Conservation (phyloP, 2,329 filamentous ascomycete genomes). For the Alternaria alternata region DNA sequence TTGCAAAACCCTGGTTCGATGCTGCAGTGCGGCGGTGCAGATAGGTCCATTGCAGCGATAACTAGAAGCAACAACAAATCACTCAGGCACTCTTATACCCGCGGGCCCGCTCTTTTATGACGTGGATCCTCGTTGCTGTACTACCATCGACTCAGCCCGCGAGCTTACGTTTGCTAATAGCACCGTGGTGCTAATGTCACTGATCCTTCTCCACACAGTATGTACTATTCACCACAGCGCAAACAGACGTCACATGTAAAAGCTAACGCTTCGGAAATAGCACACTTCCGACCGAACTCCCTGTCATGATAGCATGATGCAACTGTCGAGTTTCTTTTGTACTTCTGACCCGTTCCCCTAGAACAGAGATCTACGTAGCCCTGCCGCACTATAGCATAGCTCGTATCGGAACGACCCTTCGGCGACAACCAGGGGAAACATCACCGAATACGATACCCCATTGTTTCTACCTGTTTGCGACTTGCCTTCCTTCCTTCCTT, state of each 20-base stretch:
- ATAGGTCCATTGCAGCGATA: neutral
- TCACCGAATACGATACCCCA: constrained; percentile 1
- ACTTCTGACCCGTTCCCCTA: neutral
- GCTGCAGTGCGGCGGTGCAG: neutral
- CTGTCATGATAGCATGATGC: constrained; percentile 10
- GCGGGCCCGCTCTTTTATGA: neutral
- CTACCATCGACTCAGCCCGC: constrained; percentile 12
- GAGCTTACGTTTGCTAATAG: constrained; percentile 1
- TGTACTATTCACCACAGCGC: neutral
- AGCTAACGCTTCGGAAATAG: constrained; percentile 6
- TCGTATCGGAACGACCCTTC: constrained; percentile 7
- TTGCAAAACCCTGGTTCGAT: neutral
- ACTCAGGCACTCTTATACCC: neutral
- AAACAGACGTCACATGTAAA: neutral
- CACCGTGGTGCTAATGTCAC: constrained; percentile 2
- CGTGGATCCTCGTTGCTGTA: neutral
- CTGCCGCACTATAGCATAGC: constrained; percentile 5
- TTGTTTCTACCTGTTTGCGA: neutral
- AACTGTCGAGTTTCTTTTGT: neutral
- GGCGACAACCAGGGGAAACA: constrained; percentile 2
- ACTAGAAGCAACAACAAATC: neutral
- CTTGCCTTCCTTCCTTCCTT: neutral
- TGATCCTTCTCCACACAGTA: neutral
- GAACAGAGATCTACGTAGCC: constrained; percentile 4
- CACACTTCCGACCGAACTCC: neutral